These are phyloP conservation scores for Eragrostis curvula DNA, from an alignment of 176 grass and related monocot species.

Conservation along the genomic window DNA sequence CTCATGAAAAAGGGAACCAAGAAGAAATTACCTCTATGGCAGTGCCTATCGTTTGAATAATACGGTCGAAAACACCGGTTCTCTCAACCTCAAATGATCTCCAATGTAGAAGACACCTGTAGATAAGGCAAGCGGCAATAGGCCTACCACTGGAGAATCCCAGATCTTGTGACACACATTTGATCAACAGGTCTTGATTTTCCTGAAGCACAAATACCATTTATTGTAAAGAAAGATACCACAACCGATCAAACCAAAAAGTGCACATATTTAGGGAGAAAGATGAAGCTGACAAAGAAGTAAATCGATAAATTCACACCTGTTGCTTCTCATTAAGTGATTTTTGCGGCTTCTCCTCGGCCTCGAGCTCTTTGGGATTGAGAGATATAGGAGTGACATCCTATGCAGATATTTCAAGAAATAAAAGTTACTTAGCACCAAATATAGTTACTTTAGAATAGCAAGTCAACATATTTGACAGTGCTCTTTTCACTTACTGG, in stretches of 20 bases:
- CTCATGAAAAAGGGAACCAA: neutral
- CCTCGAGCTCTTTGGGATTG: conserved; percentile 74
- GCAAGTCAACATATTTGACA: conserved; percentile 9
- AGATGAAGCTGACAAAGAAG: conserved; percentile 35
- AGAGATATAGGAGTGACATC: conserved; percentile 61
- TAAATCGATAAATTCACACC: conserved; percentile 48
- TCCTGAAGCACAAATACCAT: conserved; percentile 70
- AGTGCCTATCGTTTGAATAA: conserved; percentile 95
- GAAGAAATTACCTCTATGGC: conserved; percentile 70
- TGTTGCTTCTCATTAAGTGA: conserved; percentile 99
- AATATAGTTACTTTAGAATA: conserved; percentile 36
- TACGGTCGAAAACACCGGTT: conserved; percentile 90
- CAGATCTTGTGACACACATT: conserved; percentile 96
- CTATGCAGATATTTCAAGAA: conserved; percentile 64
- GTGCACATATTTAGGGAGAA: conserved; percentile 3
- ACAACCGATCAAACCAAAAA: conserved; percentile 37
- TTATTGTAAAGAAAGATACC: conserved; percentile 36
- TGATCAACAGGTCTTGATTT: conserved; percentile 93
- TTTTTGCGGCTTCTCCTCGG: conserved; percentile 97
- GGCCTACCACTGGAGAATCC: conserved; percentile 87
- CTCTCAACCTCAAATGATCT: conserved; percentile 99
- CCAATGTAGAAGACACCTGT: conserved; percentile 97
- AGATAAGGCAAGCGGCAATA: conserved; percentile 95
- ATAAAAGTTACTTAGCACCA: conserved; percentile 15
- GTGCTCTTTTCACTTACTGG: conserved; percentile 64